Base-by-base conservation (phyloP, 768 basidiomycete genomes). In the Macrolepiota fuliginosa region DNA sequence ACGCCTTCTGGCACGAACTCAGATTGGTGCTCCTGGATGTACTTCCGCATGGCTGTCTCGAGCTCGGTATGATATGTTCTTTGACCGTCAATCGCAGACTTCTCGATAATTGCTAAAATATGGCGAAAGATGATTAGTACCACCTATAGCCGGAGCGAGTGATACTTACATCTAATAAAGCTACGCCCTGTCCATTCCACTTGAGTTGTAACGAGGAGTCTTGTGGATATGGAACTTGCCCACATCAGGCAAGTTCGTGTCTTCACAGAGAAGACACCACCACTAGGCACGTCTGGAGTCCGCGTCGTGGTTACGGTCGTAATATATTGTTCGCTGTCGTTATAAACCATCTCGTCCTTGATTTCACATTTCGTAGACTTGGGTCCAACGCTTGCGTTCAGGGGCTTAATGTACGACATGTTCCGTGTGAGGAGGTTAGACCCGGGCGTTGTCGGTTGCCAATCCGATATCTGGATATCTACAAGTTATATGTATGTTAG, bases 401-500 rank as follows among this genome's bases (percentile, higher is more conserved):
- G 78, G 0, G 95, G 96, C 72, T 96, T 98, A 77, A 98, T 96
- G 74, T 98, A 99, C 27, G 93, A 93, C 87, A 96, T 94, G 64
- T 94, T 92, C 10, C 96, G 85, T 27, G 87, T 80, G 10, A 97
- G 84, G 42, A 93, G 82, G 58, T 87, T 84, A 36, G 87, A 84
- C 13, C 81, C 85, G 0, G 83, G 77, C 0, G 76, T 68, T 3
- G 79, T 77, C 0, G 96, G 95, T 17, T 83, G 77, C 97, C 97
- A 98, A 71, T 98, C 97, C 3, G 94, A 90, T 68, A 94, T 92
- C 73, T 99, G 95, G 57, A 99, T 84, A 65, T 98, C 96, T 98
- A 62, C 5, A 4, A 49, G 27, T 22, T n/a, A 5, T 15, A 54
- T 10, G 12, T 19, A 24, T 3, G 11, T 49, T 22, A 27, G 47